Evolutionary conservation across 306 rosid genomes (phyloP), one percentile per base, ranked within the genome.

Genomic region (Cucurbita ficifolia): DNA sequence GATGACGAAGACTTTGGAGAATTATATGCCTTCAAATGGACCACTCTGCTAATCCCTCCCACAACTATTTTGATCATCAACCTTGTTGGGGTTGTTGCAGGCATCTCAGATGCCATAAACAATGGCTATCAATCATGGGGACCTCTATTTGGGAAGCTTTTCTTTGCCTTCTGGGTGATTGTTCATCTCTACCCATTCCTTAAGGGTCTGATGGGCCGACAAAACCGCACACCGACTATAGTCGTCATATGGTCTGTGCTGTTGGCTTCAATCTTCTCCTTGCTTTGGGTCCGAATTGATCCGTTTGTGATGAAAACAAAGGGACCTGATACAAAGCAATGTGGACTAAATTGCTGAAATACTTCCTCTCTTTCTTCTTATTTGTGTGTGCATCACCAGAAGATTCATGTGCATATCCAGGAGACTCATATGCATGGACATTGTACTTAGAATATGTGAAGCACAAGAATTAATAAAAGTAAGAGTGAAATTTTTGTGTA

Each of bases 171-270:
- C 76, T 91, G 99, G 99, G 99, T 94, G 79, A 89, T 94, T 83
- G 82, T 91, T 73, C 99, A 94, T 86, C 89, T 94, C 71, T 87
- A 94, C 76, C 97, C 97, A 19, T 94, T 94, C 96, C 98, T 94
- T 50, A 94, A 94, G 69, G 98, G 98, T 83, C 75, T 94, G 76
- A 91, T 91, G 97, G 99, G 99, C 69, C 70, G 95, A 52, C 97
- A 94, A 84, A 94, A 91, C 95, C 79, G 97, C 51, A 94, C 99
- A 48, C 99, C 99, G 3, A 91, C 99, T 45, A 94, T 94, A 76
- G 94, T 94, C 60, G 89, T 94, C 77, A 91, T 94, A 72, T 94
- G 98, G 97, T 94, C 97, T 6, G 85, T 94, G 76, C 88, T 94
- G 54, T 61, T 94, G 90, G 97, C 99, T 77, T 94, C 99, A 16